Evolutionary conservation across 164 flowering plant species (phyloP).

Genomic region (Kalanchoe fedtschenkoi): DNA sequence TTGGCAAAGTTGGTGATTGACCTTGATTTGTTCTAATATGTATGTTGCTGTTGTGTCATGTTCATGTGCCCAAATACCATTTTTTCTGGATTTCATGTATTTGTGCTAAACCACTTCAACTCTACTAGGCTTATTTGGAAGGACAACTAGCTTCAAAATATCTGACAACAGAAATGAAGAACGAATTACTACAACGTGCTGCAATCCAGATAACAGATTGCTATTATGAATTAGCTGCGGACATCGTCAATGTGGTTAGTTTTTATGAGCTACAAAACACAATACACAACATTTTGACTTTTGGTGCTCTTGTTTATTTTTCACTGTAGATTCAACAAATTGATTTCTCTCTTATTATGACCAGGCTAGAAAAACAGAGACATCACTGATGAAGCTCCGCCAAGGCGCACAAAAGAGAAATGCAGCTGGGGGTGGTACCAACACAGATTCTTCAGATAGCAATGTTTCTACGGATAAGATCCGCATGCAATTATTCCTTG

Average conservation of each 20-base stretch:
- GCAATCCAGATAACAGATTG: conserved; percentile 62
- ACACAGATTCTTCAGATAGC: conserved; percentile 59
- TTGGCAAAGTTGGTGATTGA: not conserved
- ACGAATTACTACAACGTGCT: conserved; percentile 45
- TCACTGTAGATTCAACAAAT: not conserved
- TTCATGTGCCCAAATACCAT: not conserved
- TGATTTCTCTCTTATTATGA: conserved; percentile 8
- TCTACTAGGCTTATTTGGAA: conserved; percentile 50
- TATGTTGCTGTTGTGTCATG: not conserved
- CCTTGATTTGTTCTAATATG: not conserved
- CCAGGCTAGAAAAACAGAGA: conserved; percentile 77
- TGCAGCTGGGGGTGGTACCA: conserved; percentile 39
- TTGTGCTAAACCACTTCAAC: not conserved
- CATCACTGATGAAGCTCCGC: conserved; percentile 70
- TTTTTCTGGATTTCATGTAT: not conserved
- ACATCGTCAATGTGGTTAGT: conserved; percentile 76
- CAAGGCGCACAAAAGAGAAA: conserved; percentile 71
- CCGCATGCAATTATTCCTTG: conserved; percentile 87
- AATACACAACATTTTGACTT: not conserved
- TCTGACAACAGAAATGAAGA: conserved; percentile 39
- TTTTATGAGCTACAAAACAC: not conserved
- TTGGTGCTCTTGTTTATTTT: not conserved
- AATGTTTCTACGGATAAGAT: conserved; percentile 85
- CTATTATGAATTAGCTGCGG: conserved; percentile 62
- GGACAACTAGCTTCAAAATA: conserved; percentile 58